Conservation (phyloP, 1,284 basidiomycete genomes). For the Xanthoconium separans region DNA sequence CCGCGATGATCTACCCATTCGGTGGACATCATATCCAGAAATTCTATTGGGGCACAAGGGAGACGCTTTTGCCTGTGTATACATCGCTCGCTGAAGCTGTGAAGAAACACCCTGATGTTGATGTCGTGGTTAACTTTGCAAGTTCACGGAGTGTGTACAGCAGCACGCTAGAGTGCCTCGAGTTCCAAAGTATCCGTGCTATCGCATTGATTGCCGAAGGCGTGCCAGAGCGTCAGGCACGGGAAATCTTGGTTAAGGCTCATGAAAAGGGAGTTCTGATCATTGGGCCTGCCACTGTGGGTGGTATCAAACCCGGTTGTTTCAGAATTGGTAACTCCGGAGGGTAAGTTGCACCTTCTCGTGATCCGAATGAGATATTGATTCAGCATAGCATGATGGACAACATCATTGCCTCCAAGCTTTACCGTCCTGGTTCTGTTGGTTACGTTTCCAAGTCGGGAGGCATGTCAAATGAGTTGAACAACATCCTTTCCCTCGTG, state of each 20-base stretch:
- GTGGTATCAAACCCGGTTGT: conserved; percentile 99
- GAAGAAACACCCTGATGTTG: conserved; percentile 94
- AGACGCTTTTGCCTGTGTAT: conserved; percentile 97
- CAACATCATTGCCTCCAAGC: conserved; percentile 98
- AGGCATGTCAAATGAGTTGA: conserved; percentile 99
- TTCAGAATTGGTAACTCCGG: conserved; percentile 99
- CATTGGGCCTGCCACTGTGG: conserved; percentile 97
- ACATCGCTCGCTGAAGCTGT: conserved; percentile 91
- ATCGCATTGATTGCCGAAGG: conserved; percentile 98
- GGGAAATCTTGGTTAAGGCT: conserved; percentile 93
- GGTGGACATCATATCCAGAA: conserved; percentile 99
- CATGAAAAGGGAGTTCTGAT: conserved; percentile 88
- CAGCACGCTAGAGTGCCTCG: conserved; percentile 89
- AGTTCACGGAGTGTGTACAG: conserved; percentile 93
- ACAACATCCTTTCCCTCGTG: conserved; percentile 98
- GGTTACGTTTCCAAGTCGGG: conserved; percentile 99
- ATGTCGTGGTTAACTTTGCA: conserved; percentile 98
- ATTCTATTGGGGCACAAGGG: conserved; percentile 99
- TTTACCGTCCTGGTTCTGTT: conserved; percentile 96
- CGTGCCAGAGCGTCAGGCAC: conserved; percentile 96
- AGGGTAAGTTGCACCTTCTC: conserved; percentile 52
- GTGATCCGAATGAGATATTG: not conserved
- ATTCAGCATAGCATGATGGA: conserved; percentile 86
- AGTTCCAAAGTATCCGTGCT: conserved; percentile 64
- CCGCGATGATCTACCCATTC: conserved; percentile 99